Evolutionary conservation across 164 flowering plant species (phyloP).

Genomic region (Chimonanthus praecox): DNA sequence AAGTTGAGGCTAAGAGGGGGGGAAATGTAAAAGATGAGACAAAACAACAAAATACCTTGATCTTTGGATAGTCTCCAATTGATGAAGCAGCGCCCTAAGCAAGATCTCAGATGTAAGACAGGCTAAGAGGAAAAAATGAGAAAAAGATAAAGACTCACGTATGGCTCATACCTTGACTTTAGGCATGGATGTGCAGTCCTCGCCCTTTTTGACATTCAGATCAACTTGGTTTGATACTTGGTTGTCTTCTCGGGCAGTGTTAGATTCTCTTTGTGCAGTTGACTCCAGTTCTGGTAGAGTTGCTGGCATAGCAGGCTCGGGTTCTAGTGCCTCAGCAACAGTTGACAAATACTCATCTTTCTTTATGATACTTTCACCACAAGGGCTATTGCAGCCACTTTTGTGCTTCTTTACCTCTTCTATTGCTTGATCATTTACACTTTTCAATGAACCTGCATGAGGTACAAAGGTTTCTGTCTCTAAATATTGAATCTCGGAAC

Average conservation of each 20-base stretch:
- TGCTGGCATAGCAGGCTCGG: slow-evolving; percentile 4
- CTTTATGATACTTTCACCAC: neutral
- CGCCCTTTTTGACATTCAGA: neutral
- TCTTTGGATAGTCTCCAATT: too few species aligned
- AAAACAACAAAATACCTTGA: too few species aligned
- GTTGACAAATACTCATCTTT: neutral
- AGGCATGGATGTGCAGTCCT: slow-evolving; percentile 4
- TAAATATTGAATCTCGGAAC: neutral
- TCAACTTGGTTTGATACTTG: slow-evolving; percentile 1
- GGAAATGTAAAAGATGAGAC: too few species aligned
- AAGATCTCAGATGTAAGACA: neutral
- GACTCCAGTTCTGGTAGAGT: neutral
- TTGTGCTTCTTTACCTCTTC: slow-evolving; percentile 2
- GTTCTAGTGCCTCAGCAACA: neutral
- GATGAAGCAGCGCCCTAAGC: neutral
- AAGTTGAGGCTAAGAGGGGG: neutral
- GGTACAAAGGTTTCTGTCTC: neutral
- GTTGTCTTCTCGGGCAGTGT: neutral
- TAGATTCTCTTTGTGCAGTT: neutral
- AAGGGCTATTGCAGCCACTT: neutral
- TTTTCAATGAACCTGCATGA: neutral
- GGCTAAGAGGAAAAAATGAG: neutral
- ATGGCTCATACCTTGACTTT: slow-evolving; percentile 6
- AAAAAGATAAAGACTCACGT: neutral
- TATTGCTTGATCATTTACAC: neutral